Conservation (phyloP, 2,329 filamentous ascomycete species). For the Exophiala calicioides region DNA sequence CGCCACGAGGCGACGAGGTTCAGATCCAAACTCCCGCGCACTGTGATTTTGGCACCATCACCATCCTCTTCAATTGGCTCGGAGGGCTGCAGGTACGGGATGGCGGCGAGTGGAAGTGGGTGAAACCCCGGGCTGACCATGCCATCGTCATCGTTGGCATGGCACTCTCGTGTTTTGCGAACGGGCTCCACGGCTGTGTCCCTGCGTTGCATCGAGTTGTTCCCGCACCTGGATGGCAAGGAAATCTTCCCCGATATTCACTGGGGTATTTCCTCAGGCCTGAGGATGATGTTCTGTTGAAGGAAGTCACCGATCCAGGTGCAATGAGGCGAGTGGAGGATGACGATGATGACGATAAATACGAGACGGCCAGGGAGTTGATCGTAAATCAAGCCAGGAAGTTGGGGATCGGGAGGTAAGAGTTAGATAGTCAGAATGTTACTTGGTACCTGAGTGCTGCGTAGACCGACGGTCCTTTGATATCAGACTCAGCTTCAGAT, state of each 20-base stretch:
- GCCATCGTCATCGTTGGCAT: constrained; percentile 35
- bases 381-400: too few species aligned
- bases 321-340: too few species aligned
- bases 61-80: constrained; percentile 34
- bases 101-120: constrained; percentile 46
- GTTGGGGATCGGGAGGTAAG: too few species aligned
- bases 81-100: constrained; percentile 33
- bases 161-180: constrained; percentile 46
- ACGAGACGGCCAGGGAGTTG: too few species aligned
- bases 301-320: too few species aligned
- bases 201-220: constrained; percentile 56
- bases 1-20: constrained; percentile 22
- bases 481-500: too few species aligned
- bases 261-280: constrained; percentile 58
- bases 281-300: constrained; percentile 42
- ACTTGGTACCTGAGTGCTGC: too few species aligned
- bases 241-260: constrained; percentile 48
- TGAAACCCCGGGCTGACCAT: constrained; percentile 41
- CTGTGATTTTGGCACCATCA: constrained; percentile 37
- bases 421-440: too few species aligned
- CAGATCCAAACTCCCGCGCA: constrained; percentile 27
- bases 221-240: constrained; percentile 50
- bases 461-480: too few species aligned
- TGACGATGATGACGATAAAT: too few species aligned
- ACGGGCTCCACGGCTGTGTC: too few species aligned